phyloP scores from a whole-genome alignment of 345 rosid species.

The Eucalyptus pauciflora region DNA sequence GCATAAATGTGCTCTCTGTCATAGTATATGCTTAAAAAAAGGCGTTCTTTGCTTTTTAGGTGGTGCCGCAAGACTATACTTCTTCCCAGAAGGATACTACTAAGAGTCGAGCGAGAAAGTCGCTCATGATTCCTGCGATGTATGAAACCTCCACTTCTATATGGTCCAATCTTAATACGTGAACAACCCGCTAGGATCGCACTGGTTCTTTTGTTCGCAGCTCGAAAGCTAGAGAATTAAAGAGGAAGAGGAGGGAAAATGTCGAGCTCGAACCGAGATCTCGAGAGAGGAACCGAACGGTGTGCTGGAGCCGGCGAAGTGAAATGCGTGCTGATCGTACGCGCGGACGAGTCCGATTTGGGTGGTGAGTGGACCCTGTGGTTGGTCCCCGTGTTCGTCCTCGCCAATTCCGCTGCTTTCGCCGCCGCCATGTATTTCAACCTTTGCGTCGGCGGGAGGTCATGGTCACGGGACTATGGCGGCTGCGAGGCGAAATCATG shows the following conservation, averaged over 20 bases:
- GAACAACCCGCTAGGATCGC: neutral
- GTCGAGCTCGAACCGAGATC: constrained; percentile 17
- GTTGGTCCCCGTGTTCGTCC: constrained; percentile 57
- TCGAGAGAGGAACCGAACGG: constrained; percentile 8
- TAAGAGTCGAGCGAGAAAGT: neutral
- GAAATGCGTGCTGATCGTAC: neutral
- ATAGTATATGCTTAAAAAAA: neutral
- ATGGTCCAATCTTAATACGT: accelerated
- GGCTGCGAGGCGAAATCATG: constrained; percentile 30
- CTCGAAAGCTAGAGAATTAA: neutral
- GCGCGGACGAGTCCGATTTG: accelerated
- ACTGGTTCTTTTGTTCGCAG: neutral
- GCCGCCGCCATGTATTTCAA: constrained; percentile 56
- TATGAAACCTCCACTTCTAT: neutral
- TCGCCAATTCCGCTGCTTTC: constrained; percentile 55
- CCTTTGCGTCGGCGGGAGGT: constrained; percentile 47
- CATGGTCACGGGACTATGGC: neutral
- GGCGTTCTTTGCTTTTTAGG: neutral
- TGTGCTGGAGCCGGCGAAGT: neutral
- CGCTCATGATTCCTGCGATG: neutral
- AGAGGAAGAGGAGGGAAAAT: neutral
- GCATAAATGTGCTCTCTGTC: neutral
- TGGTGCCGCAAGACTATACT: neutral
- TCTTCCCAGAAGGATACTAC: neutral
- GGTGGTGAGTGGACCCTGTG: constrained; percentile 65